Percentiles rank a stretch among this genome's conserved stretches.
Evolutionary conservation across 2,329 filamentous ascomycete genomes (phyloP).

Genomic region (Cordyceps cicadae): DNA sequence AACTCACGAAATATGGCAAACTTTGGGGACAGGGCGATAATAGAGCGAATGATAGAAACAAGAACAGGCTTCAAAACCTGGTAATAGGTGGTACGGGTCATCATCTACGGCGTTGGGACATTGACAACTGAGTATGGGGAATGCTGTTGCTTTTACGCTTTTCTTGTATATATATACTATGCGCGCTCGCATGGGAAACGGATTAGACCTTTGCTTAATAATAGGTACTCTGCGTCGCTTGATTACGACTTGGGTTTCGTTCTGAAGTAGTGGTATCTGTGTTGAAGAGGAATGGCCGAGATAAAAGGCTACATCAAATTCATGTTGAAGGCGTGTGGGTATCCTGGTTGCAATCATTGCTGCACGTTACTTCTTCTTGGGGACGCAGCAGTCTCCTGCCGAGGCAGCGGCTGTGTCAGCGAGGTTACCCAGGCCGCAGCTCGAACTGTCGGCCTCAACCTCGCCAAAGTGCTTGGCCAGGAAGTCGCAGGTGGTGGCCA

Average conservation of each 20-base stretch:
- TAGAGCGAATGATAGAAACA: slow-evolving; percentile 8
- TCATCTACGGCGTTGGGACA: slow-evolving; percentile 10
- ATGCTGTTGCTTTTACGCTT: slow-evolving; percentile 5
- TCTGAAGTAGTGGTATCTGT: not conserved
- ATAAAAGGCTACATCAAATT: not conserved
- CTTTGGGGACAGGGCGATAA: not conserved
- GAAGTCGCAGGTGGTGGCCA: slow-evolving; percentile 56
- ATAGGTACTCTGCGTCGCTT: not conserved
- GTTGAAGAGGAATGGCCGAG: not conserved
- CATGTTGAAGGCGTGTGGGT: not conserved
- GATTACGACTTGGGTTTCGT: not conserved
- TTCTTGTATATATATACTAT: slow-evolving; percentile 13
- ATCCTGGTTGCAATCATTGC: not conserved
- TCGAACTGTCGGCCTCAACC: slow-evolving; percentile 26
- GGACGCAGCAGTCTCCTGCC: slow-evolving; percentile 47
- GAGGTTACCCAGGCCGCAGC: slow-evolving; percentile 33
- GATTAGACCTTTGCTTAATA: slow-evolving; percentile 10
- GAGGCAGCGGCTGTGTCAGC: slow-evolving; percentile 37
- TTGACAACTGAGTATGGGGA: slow-evolving; percentile 8
- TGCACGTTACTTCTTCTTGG: slow-evolving; percentile 25
- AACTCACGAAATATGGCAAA: not conserved
- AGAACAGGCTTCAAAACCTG: not conserved
- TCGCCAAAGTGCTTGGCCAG: slow-evolving; percentile 51
- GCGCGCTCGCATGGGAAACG: not conserved
- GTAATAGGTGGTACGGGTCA: not conserved